Conservation (phyloP, 2,329 filamentous ascomycete genomes). For the Paramyrothecium sp. region DNA sequence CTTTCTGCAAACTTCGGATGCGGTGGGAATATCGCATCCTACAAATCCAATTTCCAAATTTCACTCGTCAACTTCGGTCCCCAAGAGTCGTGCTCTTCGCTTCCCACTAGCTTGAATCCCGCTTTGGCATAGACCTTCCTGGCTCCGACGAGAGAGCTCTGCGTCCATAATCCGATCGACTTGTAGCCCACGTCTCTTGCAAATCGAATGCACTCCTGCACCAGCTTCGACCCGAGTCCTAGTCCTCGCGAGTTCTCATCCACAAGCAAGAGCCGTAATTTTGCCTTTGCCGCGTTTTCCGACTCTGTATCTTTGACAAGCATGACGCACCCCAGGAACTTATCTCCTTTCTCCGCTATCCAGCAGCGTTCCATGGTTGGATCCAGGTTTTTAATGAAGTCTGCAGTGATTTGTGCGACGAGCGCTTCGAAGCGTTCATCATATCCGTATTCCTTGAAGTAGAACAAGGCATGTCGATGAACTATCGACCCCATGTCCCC, state of each 20-base stretch:
- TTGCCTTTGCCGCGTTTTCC: constrained; percentile 12
- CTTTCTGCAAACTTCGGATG: too few relatives aligned
- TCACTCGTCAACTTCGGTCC: neutral
- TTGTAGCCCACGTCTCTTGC: constrained; percentile 15
- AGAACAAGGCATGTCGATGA: constrained; percentile 19
- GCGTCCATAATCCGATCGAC: constrained; percentile 13
- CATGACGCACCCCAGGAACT: constrained; percentile 22
- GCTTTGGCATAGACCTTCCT: constrained; percentile 14
- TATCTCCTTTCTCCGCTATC: constrained; percentile 19
- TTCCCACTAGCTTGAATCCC: constrained; percentile 13
- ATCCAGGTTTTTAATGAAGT: constrained; percentile 21
- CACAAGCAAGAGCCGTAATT: constrained; percentile 20
- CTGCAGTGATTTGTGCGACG: constrained; percentile 17
- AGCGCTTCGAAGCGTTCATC: constrained; percentile 18
- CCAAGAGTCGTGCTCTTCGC: neutral
- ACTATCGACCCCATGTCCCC: constrained; percentile 20
- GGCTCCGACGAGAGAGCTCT: constrained; percentile 12
- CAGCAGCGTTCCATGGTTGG: constrained; percentile 20
- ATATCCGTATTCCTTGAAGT: constrained; percentile 14
- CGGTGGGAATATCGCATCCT: too few relatives aligned
- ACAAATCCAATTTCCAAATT: neutral
- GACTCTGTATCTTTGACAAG: constrained; percentile 13
- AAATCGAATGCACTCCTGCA: constrained; percentile 13
- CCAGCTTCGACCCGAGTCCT: constrained; percentile 13
- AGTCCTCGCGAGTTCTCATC: constrained; percentile 14